These are phyloP conservation scores for Chimonanthus praecox DNA, from an alignment of 164 flowering plant species.

Conservation along the genomic window DNA sequence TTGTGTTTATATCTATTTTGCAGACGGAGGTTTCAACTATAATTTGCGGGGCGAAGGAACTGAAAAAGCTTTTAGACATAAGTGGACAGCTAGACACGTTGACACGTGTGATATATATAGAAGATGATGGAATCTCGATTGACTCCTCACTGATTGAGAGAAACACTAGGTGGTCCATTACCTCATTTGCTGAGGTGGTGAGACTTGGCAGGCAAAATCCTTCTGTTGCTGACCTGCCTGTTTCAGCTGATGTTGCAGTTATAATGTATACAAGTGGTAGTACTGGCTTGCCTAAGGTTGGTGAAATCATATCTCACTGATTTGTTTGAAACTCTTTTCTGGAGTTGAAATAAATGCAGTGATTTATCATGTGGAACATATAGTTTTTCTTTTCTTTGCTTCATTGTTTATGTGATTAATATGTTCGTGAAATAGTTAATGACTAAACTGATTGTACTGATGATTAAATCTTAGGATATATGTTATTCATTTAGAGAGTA, in stretches of 20 bases:
- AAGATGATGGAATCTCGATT: conserved; percentile 47
- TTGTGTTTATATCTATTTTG: conserved; percentile 7
- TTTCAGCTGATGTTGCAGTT: conserved; percentile 85
- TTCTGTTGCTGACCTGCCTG: conserved; percentile 61
- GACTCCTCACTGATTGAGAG: conserved; percentile 29
- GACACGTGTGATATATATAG: conserved; percentile 77
- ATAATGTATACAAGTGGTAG: conserved; percentile 99
- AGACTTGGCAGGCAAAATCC: conserved; percentile 67
- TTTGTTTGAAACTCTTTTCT: not conserved
- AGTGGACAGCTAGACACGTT: conserved; percentile 87
- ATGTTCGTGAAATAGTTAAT: not conserved
- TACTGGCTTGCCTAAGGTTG: conserved; percentile 97
- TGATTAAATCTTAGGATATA: not conserved
- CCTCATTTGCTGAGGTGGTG: conserved; percentile 57
- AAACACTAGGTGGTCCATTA: conserved; percentile 45
- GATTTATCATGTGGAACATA: not conserved
- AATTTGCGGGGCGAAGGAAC: conserved; percentile 82
- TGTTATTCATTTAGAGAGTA: not conserved
- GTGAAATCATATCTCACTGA: conserved; percentile 9
- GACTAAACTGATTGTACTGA: not conserved
- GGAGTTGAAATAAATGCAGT: not conserved
- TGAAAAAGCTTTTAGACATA: conserved; percentile 65
- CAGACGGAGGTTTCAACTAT: conserved; percentile 98
- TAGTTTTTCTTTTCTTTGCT: not conserved
- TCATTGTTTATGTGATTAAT: not conserved